phyloP scores from a whole-genome alignment of 208 protist genomes.

The Trypanosoma caninum region DNA sequence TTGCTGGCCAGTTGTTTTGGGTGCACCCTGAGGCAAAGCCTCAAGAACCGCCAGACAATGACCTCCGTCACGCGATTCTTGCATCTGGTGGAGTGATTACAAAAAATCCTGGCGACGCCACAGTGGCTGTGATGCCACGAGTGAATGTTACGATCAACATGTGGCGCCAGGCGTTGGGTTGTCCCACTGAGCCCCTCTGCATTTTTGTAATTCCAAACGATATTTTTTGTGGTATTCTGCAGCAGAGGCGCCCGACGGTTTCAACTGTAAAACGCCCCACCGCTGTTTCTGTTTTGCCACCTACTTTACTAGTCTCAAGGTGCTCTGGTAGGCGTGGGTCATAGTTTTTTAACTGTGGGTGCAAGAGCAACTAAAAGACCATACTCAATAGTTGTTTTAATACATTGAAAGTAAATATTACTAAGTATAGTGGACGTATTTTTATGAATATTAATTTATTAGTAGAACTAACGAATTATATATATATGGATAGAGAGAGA shows the following conservation, averaged over 20 bases:
- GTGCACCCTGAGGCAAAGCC: constrained; percentile 49
- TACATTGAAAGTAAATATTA: too few species aligned
- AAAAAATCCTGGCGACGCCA: constrained; percentile 19
- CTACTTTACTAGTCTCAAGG: neutral
- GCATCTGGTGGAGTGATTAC: constrained; percentile 57
- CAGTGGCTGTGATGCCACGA: constrained; percentile 43
- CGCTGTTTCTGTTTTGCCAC: neutral
- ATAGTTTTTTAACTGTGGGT: neutral
- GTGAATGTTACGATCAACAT: constrained; percentile 24
- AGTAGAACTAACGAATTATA: too few species aligned
- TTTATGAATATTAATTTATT: too few species aligned
- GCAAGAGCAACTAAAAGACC: neutral
- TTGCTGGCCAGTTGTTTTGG: constrained; percentile 43
- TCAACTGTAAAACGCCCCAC: constrained; percentile 28
- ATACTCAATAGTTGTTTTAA: neutral
- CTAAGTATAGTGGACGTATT: too few species aligned
- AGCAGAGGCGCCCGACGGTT: constrained; percentile 30
- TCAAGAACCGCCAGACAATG: constrained; percentile 66
- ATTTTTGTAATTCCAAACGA: constrained; percentile 54
- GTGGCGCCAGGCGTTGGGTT: constrained; percentile 3
- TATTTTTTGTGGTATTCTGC: constrained; percentile 65
- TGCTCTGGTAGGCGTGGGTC: neutral
- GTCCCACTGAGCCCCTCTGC: constrained; percentile 12
- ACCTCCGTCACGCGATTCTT: constrained; percentile 51
- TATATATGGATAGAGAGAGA: too few species aligned